phyloP scores from a whole-genome alignment of 2,329 filamentous ascomycete species.

The Coniella vitis region DNA sequence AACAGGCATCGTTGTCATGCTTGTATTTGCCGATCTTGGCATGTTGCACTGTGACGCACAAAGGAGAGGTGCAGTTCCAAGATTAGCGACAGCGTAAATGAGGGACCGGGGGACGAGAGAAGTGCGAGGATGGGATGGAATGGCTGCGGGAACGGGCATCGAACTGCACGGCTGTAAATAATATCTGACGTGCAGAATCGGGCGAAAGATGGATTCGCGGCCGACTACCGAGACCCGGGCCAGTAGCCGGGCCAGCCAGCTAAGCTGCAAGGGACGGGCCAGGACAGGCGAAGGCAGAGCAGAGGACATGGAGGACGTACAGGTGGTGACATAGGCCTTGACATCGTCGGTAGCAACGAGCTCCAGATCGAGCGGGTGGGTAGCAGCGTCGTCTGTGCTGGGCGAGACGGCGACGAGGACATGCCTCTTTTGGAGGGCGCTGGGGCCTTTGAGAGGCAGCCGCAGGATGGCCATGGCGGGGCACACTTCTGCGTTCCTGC shows the following conservation, averaged over 20 bases:
- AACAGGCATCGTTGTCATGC: slow-evolving; percentile 46
- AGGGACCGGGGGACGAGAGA: background rate
- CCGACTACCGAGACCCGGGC: slow-evolving; percentile 8
- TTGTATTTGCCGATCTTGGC: slow-evolving; percentile 46
- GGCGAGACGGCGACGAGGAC: slow-evolving; percentile 11
- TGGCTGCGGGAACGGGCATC: slow-evolving; percentile 47
- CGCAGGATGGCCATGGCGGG: background rate
- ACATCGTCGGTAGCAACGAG: slow-evolving; percentile 10
- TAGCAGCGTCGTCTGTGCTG: background rate
- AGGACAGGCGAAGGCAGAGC: background rate
- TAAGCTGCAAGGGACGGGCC: slow-evolving; percentile 7
- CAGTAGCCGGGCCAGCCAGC: background rate
- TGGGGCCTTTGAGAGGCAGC: background rate
- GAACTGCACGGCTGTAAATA: slow-evolving; percentile 24
- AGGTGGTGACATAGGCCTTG: slow-evolving; percentile 10
- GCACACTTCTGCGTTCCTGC: background rate
- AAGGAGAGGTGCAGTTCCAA: background rate
- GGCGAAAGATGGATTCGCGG: background rate
- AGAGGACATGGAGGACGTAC: slow-evolving; percentile 3
- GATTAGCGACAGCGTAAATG: slow-evolving; percentile 2
- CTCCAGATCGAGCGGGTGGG: slow-evolving; percentile 9
- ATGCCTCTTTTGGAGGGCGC: background rate
- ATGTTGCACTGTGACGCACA: slow-evolving; percentile 44
- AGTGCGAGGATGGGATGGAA: slow-evolving; percentile 19
- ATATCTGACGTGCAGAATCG: background rate